A percentile compares a stretch with the other conserved stretches of the same genome.
Conservation (phyloP, 768 basidiomycete genomes). For the Coprinopsis strossmayeri region DNA sequence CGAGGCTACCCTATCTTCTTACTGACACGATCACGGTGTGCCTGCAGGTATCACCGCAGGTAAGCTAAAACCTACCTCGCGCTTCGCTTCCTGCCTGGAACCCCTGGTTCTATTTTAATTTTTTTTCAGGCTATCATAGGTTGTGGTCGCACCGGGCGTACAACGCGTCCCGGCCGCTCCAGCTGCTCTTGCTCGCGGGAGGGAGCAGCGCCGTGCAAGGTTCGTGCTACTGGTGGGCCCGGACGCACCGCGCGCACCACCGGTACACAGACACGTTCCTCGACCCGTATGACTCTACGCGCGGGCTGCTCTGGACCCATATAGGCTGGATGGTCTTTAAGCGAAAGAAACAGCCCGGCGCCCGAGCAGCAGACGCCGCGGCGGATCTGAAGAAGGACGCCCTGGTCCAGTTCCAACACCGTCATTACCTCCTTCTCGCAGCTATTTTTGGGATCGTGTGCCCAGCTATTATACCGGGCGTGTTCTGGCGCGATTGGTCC, state of each 20-base stretch:
- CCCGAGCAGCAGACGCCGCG: slow-evolving; percentile 65
- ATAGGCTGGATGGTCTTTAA: slow-evolving; percentile 83
- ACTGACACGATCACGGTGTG: not conserved
- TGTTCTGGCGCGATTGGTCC: slow-evolving; percentile 68
- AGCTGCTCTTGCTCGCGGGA: slow-evolving; percentile 62
- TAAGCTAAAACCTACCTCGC: slow-evolving; percentile 18
- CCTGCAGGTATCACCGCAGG: slow-evolving; percentile 48
- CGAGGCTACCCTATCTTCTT: slow-evolving; percentile 1
- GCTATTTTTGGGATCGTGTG: slow-evolving; percentile 64
- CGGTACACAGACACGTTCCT: slow-evolving; percentile 82
- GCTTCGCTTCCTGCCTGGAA: not conserved
- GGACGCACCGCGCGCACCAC: slow-evolving; percentile 78
- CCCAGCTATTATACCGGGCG: slow-evolving; percentile 62
- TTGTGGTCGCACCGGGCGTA: slow-evolving; percentile 85
- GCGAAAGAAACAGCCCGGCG: too few species aligned
- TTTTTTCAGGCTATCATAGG: slow-evolving; percentile 62
- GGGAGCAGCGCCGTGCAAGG: slow-evolving; percentile 84
- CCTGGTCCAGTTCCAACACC: slow-evolving; percentile 75
- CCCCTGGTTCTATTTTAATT: not conserved
- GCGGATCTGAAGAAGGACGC: slow-evolving; percentile 66
- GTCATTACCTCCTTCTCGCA: slow-evolving; percentile 58
- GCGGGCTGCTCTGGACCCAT: slow-evolving; percentile 76
- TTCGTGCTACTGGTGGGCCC: slow-evolving; percentile 84
- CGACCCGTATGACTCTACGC: slow-evolving; percentile 78
- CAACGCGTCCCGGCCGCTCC: slow-evolving; percentile 66